Evolutionary conservation across 225 moss, liverwort and hornwort genomes (phyloP), one percentile per base, ranked within the genome.

Genomic region (Straminergon stramineum): DNA sequence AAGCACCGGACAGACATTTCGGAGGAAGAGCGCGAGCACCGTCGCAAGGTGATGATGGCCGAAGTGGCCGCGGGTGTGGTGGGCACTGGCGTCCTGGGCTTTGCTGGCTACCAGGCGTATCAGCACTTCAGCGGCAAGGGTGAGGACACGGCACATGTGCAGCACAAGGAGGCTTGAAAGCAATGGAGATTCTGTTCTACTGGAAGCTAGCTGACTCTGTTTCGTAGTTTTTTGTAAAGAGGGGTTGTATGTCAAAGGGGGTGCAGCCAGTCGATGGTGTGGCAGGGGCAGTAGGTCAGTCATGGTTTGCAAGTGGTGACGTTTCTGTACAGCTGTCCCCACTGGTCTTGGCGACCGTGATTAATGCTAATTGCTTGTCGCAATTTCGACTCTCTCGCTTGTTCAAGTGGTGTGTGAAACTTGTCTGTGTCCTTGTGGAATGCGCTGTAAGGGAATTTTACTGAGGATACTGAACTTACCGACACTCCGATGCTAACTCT

Each of bases 31-130:
- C 85, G 86, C 24, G 93, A 92, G 74, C 93, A 93, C 53, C 92
- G 92, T 39, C 91, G 76, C 55, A 93, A 92, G 83, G 86, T 91
- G 48, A 48, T 92, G 69, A 83, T 91, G 86, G 93, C 86, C 13
- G 92, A 93, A 81, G 88, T 92, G 35, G 93, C 93, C 35, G 93
- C 79, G 23, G 93, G 93, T 15, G 92, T 92, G 66, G 89, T 90
- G 55, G 92, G 93, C 20, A 81, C 93, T 17, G 92, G 93, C 39
- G 91, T 86, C 18, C 86, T 93, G 39, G 88, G 89, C 63, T 88
- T 90, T 8, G 93, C 93, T 57, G 93, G 92, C 5, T 93, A 92
- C 35, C 74, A 89, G 60, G 92, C 93, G 7, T 93, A 88, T 32
- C 87, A 93, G 91, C 93, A 93, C 53, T 91, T 88, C 77, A n/a